Evolutionary conservation across 225 moss, liverwort and hornwort species (phyloP).

Genomic region (Thuidium tamariscinum): DNA sequence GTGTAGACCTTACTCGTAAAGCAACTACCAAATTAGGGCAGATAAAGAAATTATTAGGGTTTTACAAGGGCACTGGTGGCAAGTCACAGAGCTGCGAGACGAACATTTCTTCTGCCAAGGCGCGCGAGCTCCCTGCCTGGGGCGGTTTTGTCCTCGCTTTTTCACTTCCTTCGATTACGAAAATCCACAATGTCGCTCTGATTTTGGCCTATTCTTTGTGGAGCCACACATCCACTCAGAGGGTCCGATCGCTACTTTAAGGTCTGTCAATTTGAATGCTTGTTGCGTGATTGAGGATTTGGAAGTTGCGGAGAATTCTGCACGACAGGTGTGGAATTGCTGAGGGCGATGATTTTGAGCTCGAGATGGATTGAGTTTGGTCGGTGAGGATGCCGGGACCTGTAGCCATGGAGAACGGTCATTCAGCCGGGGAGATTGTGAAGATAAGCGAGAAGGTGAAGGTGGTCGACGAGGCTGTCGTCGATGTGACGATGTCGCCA

Average conservation of each 20-base stretch:
- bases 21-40: neutral
- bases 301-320: neutral
- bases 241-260: neutral
- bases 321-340: no score
- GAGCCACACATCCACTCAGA: neutral
- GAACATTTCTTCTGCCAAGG: neutral
- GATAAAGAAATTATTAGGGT: neutral
- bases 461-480: neutral
- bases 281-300: neutral
- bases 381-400: neutral
- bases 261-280: neutral
- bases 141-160: neutral
- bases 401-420: constrained; percentile 37
- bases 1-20: neutral
- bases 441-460: constrained; percentile 54
- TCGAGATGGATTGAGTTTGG: neutral
- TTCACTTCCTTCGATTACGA: neutral
- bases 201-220: neutral
- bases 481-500: neutral
- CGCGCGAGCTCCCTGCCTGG: constrained; percentile 1
- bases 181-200: neutral
- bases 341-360: neutral
- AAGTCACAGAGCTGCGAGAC: neutral
- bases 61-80: neutral
- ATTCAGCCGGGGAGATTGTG: constrained; percentile 2